Evolutionary conservation across 1,139 yeast genomes (phyloP), one percentile per base, ranked within the genome.

Genomic region (Pichia norvegensis): DNA sequence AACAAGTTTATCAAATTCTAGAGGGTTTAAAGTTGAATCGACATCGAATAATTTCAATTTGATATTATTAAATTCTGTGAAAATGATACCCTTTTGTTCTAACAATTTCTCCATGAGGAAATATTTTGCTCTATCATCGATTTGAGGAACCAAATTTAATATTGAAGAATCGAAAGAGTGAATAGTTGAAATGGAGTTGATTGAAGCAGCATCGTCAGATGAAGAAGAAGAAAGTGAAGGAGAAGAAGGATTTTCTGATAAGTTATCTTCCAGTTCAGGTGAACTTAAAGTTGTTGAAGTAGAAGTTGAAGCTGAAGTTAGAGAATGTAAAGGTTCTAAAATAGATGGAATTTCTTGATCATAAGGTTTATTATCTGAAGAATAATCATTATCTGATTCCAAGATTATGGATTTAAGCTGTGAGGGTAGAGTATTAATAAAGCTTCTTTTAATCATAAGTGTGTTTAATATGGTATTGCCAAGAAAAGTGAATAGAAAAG

Each of bases 11-110:
- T 56, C 56, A 25, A 58, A 57, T 47, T 58, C 61, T 1, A 13
- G 6, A 1, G 56, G 53, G 14, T 52, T 49, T 13, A 58, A 23
- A 1, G 59, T 52, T 22, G 59, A 56, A 36, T 58, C 61, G 4
- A 57, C 61, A 42, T 58, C 62, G 42, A 57, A 57, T 16, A 57
- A 44, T 41, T 52, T 57, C 33, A 58, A 42, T 40, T 58, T 60
- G 20, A 56, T 55, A 14, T 54, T 56, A 38, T 50, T 50, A 20
- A 47, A 49, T 42, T 58, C 58, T 1, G 61, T 55, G 40, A 55
- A 57, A 13, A 57, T 50, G 14, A 58, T 51, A 6, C 62, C 62
- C 37, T 56, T 58, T 39, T 52, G 58, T 25, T 50, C 52, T 6
- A 39, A 23, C n/a, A 58, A 46, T 37, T 48, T 51, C 7, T 48